Percentiles rank a stretch among this genome's conserved stretches.
Conservation (phyloP, 805 yeast genomes). For the Nakazawaea peltata region DNA sequence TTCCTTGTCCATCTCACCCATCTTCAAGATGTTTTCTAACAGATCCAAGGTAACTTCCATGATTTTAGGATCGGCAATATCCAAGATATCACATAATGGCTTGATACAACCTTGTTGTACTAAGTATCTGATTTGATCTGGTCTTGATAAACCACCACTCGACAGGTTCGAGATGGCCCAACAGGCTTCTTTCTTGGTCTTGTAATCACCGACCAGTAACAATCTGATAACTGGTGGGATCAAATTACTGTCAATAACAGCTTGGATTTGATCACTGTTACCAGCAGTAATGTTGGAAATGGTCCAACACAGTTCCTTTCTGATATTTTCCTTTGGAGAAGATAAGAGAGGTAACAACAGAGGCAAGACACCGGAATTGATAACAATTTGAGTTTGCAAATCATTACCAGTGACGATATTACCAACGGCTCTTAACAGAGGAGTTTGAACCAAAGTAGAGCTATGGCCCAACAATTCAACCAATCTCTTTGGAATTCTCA, state of each 20-base stretch:
- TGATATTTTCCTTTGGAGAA: conserved; percentile 83
- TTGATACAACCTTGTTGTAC: conserved; percentile 95
- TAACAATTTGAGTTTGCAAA: conserved; percentile 88
- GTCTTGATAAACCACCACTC: conserved; percentile 86
- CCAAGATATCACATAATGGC: conserved; percentile 89
- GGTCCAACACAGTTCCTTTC: conserved; percentile 99
- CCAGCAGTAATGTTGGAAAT: conserved; percentile 98
- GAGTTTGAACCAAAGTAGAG: conserved; percentile 86
- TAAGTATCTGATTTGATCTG: conserved; percentile 88
- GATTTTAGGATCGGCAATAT: conserved; percentile 83
- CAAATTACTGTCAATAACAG: conserved; percentile 90
- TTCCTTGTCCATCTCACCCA: conserved; percentile 91
- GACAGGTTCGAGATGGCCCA: conserved; percentile 99
- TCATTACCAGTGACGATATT: conserved; percentile 98
- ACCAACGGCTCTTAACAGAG: conserved; percentile 95
- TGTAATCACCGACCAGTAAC: conserved; percentile 77
- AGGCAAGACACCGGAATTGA: conserved; percentile 85
- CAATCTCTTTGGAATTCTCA: conserved; percentile 87
- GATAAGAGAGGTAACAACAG: conserved; percentile 75
- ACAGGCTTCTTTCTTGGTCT: conserved; percentile 97
- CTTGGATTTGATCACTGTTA: conserved; percentile 89
- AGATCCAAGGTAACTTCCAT: conserved; percentile 95
- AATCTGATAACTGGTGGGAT: conserved; percentile 85
- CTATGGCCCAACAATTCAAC: conserved; percentile 86
- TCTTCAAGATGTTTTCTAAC: conserved; percentile 83